Base-by-base conservation (phyloP, 257 asterid genomes). In the Thymus quinquecostatus region DNA sequence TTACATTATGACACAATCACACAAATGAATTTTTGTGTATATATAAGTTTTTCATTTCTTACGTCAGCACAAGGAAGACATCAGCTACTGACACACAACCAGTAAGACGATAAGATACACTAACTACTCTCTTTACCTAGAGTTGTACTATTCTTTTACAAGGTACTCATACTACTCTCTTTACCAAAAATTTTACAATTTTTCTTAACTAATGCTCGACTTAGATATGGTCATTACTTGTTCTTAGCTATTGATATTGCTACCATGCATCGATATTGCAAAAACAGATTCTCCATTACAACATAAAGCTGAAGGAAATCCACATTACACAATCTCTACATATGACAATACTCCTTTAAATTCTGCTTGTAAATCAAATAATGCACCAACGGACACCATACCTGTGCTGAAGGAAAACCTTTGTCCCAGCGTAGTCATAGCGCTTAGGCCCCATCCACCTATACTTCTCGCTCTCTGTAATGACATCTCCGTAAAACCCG, bases 361-460 rank as follows among this genome's bases (percentile, higher is more conserved):
- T 71, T 61, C 40, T 13, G 65, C 13, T 43, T 43, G 28, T 45
- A 64, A 56, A 63, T 73, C 61, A 47, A 64, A 29, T 41, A 58
- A 61, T 49, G 41, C 7, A 73, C 65, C n/a, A 50, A 78, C 69
- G 21, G 21, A 21, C 21, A 21, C 61, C 86, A 65, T 86, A 95
- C 98, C 88, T 92, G 64, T 92, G 99, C 73, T 88, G 92, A 73
- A 95, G 99, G 80, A 95, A 95, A 78, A 94, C 98, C 84, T 89
- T 94, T n/a, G 99, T 94, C 72, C 99, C 99, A 0, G 98, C 98
- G 64, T 80, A 91, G 80, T 95, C 99, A 71, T 95, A 95, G 58
- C 97, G 82, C 71, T 83, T 87, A 2, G 99, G 99, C 64, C 99
- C 99, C 99, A 95, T 89, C 99, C 99, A 92, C 34, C 99, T 87